Conservation (phyloP, 176 grass and related monocot species). For the Panicum miliaceum region DNA sequence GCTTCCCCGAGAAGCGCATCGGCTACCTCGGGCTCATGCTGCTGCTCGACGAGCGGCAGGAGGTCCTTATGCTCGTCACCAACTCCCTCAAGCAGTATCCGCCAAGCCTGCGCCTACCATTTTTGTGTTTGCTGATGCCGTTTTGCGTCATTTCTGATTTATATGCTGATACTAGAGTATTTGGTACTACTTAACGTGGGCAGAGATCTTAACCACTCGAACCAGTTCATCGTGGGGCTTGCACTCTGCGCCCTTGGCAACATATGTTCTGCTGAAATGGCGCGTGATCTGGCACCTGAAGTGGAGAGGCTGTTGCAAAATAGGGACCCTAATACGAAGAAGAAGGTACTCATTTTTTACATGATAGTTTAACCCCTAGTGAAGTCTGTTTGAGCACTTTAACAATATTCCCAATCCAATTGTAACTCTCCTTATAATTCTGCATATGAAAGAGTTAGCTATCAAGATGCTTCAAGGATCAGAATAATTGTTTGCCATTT, state of each 20-base stretch:
- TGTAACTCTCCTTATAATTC: background rate
- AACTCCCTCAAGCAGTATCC: slow-evolving; percentile 99
- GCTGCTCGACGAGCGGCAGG: slow-evolving; percentile 98
- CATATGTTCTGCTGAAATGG: slow-evolving; percentile 99
- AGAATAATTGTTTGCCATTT: background rate
- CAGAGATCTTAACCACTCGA: slow-evolving; percentile 99
- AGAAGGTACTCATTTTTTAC: slow-evolving; percentile 65
- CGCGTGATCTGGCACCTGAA: slow-evolving; percentile 89
- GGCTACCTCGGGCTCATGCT: slow-evolving; percentile 98
- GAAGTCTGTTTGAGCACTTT: background rate
- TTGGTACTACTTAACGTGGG: slow-evolving; percentile 55
- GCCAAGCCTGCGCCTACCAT: slow-evolving; percentile 14
- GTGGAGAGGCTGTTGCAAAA: slow-evolving; percentile 91
- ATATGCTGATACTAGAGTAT: slow-evolving; percentile 15
- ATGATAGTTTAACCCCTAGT: background rate
- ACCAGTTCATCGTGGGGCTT: slow-evolving; percentile 97
- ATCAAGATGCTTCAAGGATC: background rate
- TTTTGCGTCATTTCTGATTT: background rate
- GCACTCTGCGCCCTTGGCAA: slow-evolving; percentile 96
- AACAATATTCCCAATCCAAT: background rate
- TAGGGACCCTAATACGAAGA: slow-evolving; percentile 93
- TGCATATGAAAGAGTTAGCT: background rate
- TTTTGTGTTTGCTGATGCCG: slow-evolving; percentile 20
- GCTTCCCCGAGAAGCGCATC: slow-evolving; percentile 96
- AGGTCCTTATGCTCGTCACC: slow-evolving; percentile 99